These are phyloP conservation scores for Chaetomidium leptoderma DNA, from an alignment of 495 filamentous ascomycete species.

Conservation along the genomic window DNA sequence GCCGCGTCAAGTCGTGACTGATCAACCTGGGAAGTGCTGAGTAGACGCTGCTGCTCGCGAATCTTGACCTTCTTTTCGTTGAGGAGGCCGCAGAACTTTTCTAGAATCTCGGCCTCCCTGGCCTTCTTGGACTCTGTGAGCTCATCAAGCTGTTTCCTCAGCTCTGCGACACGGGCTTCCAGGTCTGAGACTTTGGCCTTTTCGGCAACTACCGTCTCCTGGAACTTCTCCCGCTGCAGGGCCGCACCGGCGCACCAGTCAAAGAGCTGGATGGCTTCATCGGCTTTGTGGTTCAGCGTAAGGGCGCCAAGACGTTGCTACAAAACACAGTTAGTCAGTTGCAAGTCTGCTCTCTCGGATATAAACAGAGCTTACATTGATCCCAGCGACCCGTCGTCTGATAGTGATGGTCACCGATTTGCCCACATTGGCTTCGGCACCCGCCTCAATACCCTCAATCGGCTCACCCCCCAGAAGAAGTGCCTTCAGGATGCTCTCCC, in stretches of 20 bases:
- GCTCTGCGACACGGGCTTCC: constrained; percentile 37
- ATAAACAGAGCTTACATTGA: constrained; percentile 36
- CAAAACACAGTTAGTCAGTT: constrained; percentile 18
- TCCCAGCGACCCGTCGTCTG: constrained; percentile 44
- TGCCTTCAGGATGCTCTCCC: constrained; percentile 42
- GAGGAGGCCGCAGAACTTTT: constrained; percentile 65
- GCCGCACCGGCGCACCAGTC: constrained; percentile 60
- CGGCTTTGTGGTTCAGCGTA: constrained; percentile 55
- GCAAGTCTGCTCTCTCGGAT: background rate
- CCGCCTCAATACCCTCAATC: constrained; percentile 40
- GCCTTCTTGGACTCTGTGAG: constrained; percentile 60
- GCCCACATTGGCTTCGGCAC: constrained; percentile 36
- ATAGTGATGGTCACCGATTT: constrained; percentile 39
- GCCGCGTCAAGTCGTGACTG: constrained; percentile 33
- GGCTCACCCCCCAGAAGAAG: constrained; percentile 35
- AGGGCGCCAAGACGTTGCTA: constrained; percentile 70
- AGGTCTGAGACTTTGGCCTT: constrained; percentile 49
- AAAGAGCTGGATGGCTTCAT: constrained; percentile 63
- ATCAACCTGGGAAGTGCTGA: constrained; percentile 58
- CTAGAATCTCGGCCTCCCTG: constrained; percentile 65
- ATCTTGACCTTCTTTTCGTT: constrained; percentile 94
- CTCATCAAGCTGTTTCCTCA: constrained; percentile 59
- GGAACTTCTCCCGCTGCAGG: constrained; percentile 28
- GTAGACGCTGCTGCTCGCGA: constrained; percentile 67
- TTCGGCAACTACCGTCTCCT: constrained; percentile 40